phyloP scores from a whole-genome alignment of 768 basidiomycete genomes.

The Leccinum aurantiacum region DNA sequence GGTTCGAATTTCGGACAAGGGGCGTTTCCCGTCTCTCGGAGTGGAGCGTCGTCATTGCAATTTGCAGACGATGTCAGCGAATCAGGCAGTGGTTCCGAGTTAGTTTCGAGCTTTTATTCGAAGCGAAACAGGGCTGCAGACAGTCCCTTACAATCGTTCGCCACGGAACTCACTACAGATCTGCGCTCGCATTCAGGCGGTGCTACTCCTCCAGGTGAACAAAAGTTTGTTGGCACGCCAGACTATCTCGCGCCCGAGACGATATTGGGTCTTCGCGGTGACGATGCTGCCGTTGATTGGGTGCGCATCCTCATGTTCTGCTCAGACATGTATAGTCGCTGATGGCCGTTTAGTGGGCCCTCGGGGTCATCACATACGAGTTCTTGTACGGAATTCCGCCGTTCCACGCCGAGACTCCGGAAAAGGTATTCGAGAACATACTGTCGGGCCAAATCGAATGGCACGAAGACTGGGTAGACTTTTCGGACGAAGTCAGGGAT shows the following conservation, averaged over 20 bases:
- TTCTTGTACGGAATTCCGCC: constrained; percentile 96
- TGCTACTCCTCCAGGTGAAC: constrained; percentile 76
- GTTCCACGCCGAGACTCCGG: constrained; percentile 96
- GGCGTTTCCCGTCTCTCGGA: constrained; percentile 55
- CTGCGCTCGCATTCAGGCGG: constrained; percentile 66
- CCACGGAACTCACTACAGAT: constrained; percentile 80
- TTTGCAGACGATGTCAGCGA: constrained; percentile 83
- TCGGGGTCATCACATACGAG: constrained; percentile 98
- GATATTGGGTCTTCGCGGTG: constrained; percentile 91
- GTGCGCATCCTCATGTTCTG: constrained; percentile 45
- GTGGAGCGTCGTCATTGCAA: constrained; percentile 65
- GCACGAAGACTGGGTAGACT: constrained; percentile 92
- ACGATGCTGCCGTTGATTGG: constrained; percentile 97
- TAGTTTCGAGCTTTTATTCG: constrained; percentile 55
- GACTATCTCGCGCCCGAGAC: constrained; percentile 97
- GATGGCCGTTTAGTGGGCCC: constrained; percentile 75
- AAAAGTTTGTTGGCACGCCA: constrained; percentile 96
- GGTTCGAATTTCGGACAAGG: constrained; percentile 83
- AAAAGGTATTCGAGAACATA: constrained; percentile 98
- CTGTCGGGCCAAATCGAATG: constrained; percentile 91
- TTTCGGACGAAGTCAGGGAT: constrained; percentile 81
- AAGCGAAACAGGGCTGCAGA: constrained; percentile 55
- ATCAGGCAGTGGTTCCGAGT: constrained; percentile 82
- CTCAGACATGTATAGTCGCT: constrained; percentile 11
- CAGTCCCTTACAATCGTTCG: constrained; percentile 85